Evolutionary conservation across 495 filamentous ascomycete genomes (phyloP).

Genomic region (Trichocladium antarcticum): DNA sequence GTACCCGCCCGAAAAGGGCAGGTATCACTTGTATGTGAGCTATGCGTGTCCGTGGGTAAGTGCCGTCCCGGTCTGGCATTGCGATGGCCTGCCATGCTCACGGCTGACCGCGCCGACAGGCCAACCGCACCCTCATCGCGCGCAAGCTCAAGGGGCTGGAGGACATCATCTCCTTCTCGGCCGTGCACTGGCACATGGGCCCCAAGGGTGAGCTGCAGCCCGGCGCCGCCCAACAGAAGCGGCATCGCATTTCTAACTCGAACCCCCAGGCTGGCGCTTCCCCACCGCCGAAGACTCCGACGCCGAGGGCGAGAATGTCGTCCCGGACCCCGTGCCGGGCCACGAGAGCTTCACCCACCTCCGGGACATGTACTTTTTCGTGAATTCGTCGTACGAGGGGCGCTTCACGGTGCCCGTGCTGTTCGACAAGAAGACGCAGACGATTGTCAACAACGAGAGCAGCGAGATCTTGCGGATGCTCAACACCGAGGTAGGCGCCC

Average conservation of each 20-base stretch:
- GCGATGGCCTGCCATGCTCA: too few species aligned
- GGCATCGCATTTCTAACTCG: not conserved
- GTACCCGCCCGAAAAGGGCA: constrained; percentile 62
- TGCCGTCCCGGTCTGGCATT: too few species aligned
- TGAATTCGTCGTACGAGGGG: constrained; percentile 56
- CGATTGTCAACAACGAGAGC: constrained; percentile 77
- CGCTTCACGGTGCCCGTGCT: constrained; percentile 71
- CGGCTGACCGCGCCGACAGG: constrained; percentile 21
- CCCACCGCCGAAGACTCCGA: constrained; percentile 49
- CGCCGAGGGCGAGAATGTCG: constrained; percentile 38
- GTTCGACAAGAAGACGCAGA: constrained; percentile 61
- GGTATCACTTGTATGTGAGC: constrained; percentile 71
- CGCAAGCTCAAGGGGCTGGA: constrained; percentile 72
- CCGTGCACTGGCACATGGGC: constrained; percentile 57
- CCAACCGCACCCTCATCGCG: constrained; percentile 64
- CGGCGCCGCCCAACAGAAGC: not conserved
- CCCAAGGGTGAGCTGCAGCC: constrained; percentile 28
- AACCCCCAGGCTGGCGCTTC: constrained; percentile 65
- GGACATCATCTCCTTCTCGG: constrained; percentile 55
- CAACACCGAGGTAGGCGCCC: constrained; percentile 32
- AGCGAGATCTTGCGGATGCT: constrained; percentile 72
- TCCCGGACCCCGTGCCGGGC: constrained; percentile 52
- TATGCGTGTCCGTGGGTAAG: constrained; percentile 67
- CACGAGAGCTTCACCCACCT: constrained; percentile 48
- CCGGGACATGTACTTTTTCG: constrained; percentile 60